Evolutionary conservation across 257 asterid species (phyloP).

Genomic region (Nicotiana tabacum): DNA sequence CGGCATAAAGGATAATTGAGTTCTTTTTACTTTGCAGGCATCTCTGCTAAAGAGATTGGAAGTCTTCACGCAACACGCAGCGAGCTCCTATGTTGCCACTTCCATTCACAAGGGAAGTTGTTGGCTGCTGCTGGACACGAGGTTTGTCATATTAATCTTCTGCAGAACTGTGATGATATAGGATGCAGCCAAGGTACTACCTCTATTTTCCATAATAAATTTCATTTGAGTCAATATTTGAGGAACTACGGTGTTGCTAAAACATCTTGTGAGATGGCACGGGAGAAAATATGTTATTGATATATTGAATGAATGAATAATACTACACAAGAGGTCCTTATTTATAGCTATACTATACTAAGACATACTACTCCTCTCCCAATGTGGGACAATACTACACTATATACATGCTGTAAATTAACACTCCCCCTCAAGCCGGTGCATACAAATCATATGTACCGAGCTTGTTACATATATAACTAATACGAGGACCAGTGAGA

Average conservation of each 20-base stretch:
- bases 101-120: slow-evolving; percentile 32
- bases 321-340: too few species aligned
- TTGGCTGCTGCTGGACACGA: slow-evolving; percentile 54
- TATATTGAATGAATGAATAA: too few species aligned
- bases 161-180: slow-evolving; percentile 37
- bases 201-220: neutral
- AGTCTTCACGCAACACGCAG: slow-evolving; percentile 23
- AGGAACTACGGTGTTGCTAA: neutral
- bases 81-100: slow-evolving; percentile 46
- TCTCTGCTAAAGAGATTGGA: slow-evolving; percentile 20
- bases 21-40: slow-evolving; percentile 17
- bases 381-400: too few species aligned
- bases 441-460: too few species aligned
- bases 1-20: too few species aligned
- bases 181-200: slow-evolving; percentile 38
- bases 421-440: too few species aligned
- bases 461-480: too few species aligned
- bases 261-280: neutral
- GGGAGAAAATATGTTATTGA: too few species aligned
- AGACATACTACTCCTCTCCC: too few species aligned
- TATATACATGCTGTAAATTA: too few species aligned
- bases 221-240: neutral
- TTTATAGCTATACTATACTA: too few species aligned
- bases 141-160: slow-evolving; percentile 40
- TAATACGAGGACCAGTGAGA: too few species aligned